Base-by-base conservation (phyloP, 2,329 filamentous ascomycete genomes). In the Claviceps quebecensis region DNA sequence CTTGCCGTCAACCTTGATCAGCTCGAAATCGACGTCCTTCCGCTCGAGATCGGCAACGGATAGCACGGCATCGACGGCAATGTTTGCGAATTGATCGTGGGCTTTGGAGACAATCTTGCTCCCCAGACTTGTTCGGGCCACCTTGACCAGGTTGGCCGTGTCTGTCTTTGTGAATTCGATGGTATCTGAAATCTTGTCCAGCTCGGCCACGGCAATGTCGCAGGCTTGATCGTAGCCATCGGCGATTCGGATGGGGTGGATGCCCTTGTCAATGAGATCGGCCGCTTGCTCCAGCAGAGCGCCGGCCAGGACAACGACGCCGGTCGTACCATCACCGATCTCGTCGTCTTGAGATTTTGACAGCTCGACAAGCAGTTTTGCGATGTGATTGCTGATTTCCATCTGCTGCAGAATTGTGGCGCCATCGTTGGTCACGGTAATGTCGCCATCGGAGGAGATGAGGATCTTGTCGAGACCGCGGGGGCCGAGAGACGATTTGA, bases 81-180 rank as follows among this genome's bases (percentile, higher is more conserved):
- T 98, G 59, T 94, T 85, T 63, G 93, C 86, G 65, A 98, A 98
- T 67, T 97, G 91, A 69, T 97, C 91, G 71, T 98, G 93, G 43
- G 93, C 87, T 72, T 96, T 98, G 66, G 90, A 97, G 48, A 98
- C 93, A 65, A 98, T 98, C 76, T 98, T 98, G 78, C 88, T 95
- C 60, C 94, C 93, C 67, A 98, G 72, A 70, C 88, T 93, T 56
- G 93, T 98, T 71, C 88, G 89, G 54, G 93, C 93, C 37, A 97
- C 93, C 75, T 93, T 93, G 69, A 93, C 77, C 41, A 98, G 77
- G 72, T 97, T 96, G 60, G 81, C 73, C 52, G 84, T 95, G 61
- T 94, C 74, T 19, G 86, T 80, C 63, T 77, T 84, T 61, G 81
- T 80, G 69, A 98, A 98, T 53, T 87, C 76, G 61, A 98, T 89